Evolutionary conservation across 78 protist genomes (phyloP), one percentile per base, ranked within the genome.

Genomic region (Paratrimastix pyriformis): DNA sequence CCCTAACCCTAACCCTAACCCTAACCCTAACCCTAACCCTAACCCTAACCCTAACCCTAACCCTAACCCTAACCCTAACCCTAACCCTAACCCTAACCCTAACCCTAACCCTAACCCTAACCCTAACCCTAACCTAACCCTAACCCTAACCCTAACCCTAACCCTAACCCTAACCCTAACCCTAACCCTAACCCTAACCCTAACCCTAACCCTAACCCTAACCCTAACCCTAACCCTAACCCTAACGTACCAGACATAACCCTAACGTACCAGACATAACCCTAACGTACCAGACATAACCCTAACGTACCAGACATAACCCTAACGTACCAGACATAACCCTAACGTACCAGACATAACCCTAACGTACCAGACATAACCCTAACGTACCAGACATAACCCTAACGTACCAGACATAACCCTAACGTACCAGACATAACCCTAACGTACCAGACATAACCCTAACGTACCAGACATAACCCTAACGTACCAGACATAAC

Each of bases 1-100:
- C 57, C 57, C 57, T 52, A 52, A 52, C 57, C 57, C 57, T 52
- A 52, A 52, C 57, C 57, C 57, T 52, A 52, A 52, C 57, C 57
- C 57, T 52, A 52, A 52, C 57, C 57, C 57, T 52, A 52, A 52
- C 57, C 57, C 57, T 52, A 52, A 18, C 57, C 57, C 57, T 52
- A 52, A 52, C 57, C 57, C 57, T 52, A 52, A 52, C 57, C 57
- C 57, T 52, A 52, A 52, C 57, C 57, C 57, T 52, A 52, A 52
- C 57, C 57, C 57, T 52, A 52, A 52, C 57, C 57, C 57, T 52
- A 52, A 52, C 57, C 57, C 57, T 52, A 52, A 52, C 57, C 57
- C 57, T 52, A 52, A 52, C 57, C 57, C 57, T 52, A 52, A 52
- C 57, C 57, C 57, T 52, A 52, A 52, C 57, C n/a, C n/a, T n/a